phyloP scores from a whole-genome alignment of 2,329 filamentous ascomycete genomes.

The Chrysoporthe puriensis region DNA sequence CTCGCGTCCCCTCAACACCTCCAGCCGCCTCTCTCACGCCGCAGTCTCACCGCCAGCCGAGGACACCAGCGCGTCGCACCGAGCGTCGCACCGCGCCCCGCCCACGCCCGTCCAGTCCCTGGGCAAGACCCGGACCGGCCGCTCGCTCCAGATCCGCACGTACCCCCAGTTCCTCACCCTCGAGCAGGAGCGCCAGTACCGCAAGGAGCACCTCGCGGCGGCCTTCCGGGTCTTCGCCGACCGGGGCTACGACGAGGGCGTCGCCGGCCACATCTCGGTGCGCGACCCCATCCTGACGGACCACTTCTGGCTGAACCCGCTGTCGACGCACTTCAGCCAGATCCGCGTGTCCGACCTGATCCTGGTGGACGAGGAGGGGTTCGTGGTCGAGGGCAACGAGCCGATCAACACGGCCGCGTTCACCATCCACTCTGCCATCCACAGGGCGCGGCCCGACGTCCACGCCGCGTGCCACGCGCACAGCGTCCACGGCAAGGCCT shows the following conservation, averaged over 20 bases:
- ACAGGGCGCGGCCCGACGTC: conserved; percentile 66
- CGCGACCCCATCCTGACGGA: conserved; percentile 32
- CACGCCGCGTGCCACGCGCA: conserved; percentile 72
- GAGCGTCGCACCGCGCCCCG: conserved; percentile 15
- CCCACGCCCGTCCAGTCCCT: conserved; percentile 28
- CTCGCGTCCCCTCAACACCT: conserved; percentile 12
- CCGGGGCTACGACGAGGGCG: conserved; percentile 64
- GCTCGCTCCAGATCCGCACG: conserved; percentile 40
- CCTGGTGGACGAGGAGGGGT: conserved; percentile 62
- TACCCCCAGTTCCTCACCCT: conserved; percentile 57
- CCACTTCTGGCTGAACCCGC: conserved; percentile 51
- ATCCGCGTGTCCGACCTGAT: conserved; percentile 71
- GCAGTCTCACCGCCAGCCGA: conserved; percentile 12
- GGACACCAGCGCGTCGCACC: conserved; percentile 1
- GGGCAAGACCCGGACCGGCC: conserved; percentile 24
- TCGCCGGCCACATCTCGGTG: conserved; percentile 59
- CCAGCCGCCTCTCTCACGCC: conserved; percentile 12
- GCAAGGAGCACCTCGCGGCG: conserved; percentile 59
- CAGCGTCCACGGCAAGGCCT: conserved; percentile 66
- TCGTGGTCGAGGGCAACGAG: conserved; percentile 66
- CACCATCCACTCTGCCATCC: conserved; percentile 68
- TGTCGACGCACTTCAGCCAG: conserved; percentile 68
- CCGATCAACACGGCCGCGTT: conserved; percentile 72
- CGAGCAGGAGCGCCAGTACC: conserved; percentile 58
- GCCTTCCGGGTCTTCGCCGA: conserved; percentile 65